Base-by-base conservation (phyloP, 495 filamentous ascomycete genomes). In the Aspergillus heteromorphus region DNA sequence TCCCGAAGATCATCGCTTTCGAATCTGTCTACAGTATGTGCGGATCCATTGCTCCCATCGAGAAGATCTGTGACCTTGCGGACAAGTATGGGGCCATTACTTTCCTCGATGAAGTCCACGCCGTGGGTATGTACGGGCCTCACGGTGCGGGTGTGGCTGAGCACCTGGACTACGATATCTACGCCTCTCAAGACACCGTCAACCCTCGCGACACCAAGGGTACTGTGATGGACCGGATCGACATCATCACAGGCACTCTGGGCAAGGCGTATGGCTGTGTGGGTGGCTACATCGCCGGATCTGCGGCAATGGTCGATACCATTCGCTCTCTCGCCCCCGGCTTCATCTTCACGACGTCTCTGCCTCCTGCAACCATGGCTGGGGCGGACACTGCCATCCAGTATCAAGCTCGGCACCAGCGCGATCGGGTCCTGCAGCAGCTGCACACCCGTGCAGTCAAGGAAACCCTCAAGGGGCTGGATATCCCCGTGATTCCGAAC, bases 21-120 rank as follows among this genome's bases (percentile, higher is more conserved):
- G 93, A 98, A 73, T 95, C 88, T 16, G 93, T 98, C 20, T 98
- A 98, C 73, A 93, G 88, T 74, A 98, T 98, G 93, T 98, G 95
- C 71, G 93, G 93, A 55, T 95, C 89, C 19, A 87, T 98, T 65
- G 95, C 89, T 0, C 95, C 93, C 3, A 97, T 98, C 57, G 89
- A 90, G 72, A 83, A 87, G 66, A 97, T 98, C 51, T 96, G 91
- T 67, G 91, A 97, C 67, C 77, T 98, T 20, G 91, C 93, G 13
- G 91, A 97, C 51, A 96, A 96, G 72, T 98, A 98, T 71, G 93
- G 93, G 57, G 93, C 93, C 25, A 82, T 98, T 59, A 98, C 93
- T 61, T 97, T 98, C 72, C 74, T 96, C 67, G 93, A 98, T 66
- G 93, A 98, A 79, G 93, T 98, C 45, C 93, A 98, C 71, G 93